Conservation (phyloP, 768 basidiomycete genomes). For the Rhodosporidiobolus sp. region DNA sequence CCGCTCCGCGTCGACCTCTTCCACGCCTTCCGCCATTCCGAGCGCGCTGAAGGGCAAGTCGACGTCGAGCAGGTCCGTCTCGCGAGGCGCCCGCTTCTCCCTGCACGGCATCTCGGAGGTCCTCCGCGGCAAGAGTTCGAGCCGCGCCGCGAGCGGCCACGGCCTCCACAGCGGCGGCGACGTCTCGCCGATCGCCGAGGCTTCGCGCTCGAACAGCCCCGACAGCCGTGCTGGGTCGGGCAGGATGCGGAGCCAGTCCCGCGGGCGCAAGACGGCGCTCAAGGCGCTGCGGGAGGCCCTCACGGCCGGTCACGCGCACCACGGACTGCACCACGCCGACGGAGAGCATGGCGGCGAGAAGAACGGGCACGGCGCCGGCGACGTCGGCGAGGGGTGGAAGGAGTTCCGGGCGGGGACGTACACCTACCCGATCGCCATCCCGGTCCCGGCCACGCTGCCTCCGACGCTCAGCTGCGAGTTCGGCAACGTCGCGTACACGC, state of each 20-base stretch:
- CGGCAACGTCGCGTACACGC: slow-evolving; percentile 72
- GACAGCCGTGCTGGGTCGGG: slow-evolving; percentile 3
- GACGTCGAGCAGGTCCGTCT: slow-evolving; percentile 10
- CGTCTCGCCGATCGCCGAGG: background rate
- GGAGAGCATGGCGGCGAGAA: slow-evolving; percentile 6
- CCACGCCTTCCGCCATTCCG: background rate
- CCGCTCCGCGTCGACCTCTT: background rate
- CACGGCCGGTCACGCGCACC: slow-evolving; percentile 24
- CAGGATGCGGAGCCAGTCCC: slow-evolving; percentile 20
- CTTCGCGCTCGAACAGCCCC: slow-evolving; percentile 13
- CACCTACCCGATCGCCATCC: slow-evolving; percentile 83
- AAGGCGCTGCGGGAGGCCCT: slow-evolving; percentile 34
- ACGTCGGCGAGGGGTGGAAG: slow-evolving; percentile 61
- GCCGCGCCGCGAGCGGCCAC: slow-evolving; percentile 1
- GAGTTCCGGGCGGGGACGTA: slow-evolving; percentile 76
- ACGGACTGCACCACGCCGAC: background rate
- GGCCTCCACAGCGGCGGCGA: background rate
- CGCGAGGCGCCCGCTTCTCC: slow-evolving; percentile 25
- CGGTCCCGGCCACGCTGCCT: slow-evolving; percentile 73
- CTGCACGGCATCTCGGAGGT: slow-evolving; percentile 24
- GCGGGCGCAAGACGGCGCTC: slow-evolving; percentile 38
- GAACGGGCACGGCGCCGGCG: slow-evolving; percentile 32
- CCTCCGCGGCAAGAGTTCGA: slow-evolving; percentile 32
- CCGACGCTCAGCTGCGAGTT: slow-evolving; percentile 71
- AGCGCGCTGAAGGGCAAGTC: slow-evolving; percentile 14